Evolutionary conservation across 164 flowering plant species (phyloP).

Genomic region (Annona cherimola): DNA sequence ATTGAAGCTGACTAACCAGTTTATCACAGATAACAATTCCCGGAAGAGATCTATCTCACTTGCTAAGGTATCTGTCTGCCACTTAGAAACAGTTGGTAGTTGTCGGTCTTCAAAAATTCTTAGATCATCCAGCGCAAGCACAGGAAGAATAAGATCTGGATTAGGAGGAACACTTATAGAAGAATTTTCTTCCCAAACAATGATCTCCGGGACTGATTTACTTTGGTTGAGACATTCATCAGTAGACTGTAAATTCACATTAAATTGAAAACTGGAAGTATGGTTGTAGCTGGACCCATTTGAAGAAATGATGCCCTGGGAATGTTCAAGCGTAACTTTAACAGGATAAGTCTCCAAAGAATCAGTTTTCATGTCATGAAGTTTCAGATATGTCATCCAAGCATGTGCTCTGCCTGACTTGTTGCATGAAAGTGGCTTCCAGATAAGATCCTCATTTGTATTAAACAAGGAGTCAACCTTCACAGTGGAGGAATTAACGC

Average conservation of each 20-base stretch:
- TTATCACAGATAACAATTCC: slow-evolving; percentile 43
- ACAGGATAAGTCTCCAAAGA: slow-evolving; percentile 34
- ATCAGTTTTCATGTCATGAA: slow-evolving; percentile 25
- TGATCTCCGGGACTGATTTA: slow-evolving; percentile 15
- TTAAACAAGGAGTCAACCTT: slow-evolving; percentile 32
- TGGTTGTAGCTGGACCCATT: slow-evolving; percentile 34
- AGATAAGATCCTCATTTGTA: slow-evolving; percentile 36
- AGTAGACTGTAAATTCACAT: slow-evolving; percentile 27
- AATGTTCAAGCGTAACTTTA: slow-evolving; percentile 50
- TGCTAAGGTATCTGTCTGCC: slow-evolving; percentile 37
- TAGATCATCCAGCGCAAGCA: slow-evolving; percentile 19
- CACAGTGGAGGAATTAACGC: slow-evolving; percentile 59
- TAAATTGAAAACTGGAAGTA: slow-evolving; percentile 38
- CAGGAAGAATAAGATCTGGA: slow-evolving; percentile 23
- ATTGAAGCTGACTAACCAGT: slow-evolving; percentile 39
- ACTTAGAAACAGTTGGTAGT: slow-evolving; percentile 25
- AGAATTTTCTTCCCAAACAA: slow-evolving; percentile 55
- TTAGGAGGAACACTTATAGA: slow-evolving; percentile 10
- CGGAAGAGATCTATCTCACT: slow-evolving; percentile 57
- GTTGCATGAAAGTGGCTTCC: slow-evolving; percentile 60
- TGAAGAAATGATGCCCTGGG: slow-evolving; percentile 51
- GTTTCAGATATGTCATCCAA: slow-evolving; percentile 57
- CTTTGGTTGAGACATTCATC: slow-evolving; percentile 18
- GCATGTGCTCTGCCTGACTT: slow-evolving; percentile 40
- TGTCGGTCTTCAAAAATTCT: slow-evolving; percentile 25